Evolutionary conservation across 169 alveolate genomes (phyloP).

Genomic region (Eimeria praecox): DNA sequence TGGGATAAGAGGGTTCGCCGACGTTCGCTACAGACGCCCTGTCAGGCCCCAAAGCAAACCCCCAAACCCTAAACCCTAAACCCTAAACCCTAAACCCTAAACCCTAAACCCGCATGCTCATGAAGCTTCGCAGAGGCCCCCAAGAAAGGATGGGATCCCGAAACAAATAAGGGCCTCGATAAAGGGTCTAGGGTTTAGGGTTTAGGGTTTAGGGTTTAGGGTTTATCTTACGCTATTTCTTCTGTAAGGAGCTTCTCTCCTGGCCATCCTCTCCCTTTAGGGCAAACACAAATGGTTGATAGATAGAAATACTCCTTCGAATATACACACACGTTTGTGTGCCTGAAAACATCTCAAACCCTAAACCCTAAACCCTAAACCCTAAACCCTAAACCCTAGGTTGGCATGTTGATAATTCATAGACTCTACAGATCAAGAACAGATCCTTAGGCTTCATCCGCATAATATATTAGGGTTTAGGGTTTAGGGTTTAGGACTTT

Average conservation of each 20-base stretch:
- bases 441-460: too few relatives aligned
- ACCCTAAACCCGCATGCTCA: not conserved
- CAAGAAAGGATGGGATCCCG: too few relatives aligned
- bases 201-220: conserved; percentile 35
- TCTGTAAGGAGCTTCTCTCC: conserved; percentile 64
- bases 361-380: conserved; percentile 18
- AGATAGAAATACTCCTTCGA: conserved; percentile 50
- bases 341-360: conserved; percentile 48
- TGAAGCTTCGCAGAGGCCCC: not conserved
- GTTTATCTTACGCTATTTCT: conserved; percentile 24
- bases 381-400: conserved; percentile 15
- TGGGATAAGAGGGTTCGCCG: too few relatives aligned
- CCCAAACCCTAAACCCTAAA: not conserved
- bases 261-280: conserved; percentile 71
- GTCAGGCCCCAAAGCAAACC: not conserved
- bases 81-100: conserved; percentile 50
- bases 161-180: too few relatives aligned
- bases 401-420: too few relatives aligned
- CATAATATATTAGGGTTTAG: too few relatives aligned
- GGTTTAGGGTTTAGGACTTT: too few relatives aligned
- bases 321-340: conserved; percentile 63
- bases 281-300: conserved; percentile 75
- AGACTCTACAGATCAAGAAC: too few relatives aligned
- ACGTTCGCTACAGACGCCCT: not conserved
- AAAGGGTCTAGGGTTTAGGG: conserved; percentile 7